Evolutionary conservation across 192 early-diverging fungal species (phyloP).

Genomic region (Backusella morwellensis): DNA sequence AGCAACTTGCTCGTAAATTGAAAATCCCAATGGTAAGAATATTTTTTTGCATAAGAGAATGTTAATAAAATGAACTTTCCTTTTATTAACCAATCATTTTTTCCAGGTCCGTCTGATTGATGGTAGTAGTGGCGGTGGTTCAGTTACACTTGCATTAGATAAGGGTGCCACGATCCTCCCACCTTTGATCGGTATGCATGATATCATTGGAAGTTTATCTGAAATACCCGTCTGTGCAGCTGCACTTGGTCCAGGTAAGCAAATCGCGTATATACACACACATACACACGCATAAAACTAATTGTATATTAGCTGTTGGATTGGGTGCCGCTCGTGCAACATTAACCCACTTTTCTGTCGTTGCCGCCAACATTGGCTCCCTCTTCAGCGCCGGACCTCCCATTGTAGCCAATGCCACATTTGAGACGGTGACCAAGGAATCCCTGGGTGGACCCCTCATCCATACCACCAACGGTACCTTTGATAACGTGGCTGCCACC

Average conservation of each 20-base stretch:
- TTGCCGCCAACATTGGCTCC: conserved; percentile 24
- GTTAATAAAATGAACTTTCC: not conserved
- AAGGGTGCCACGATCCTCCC: conserved; percentile 27
- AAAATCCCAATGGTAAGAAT: conserved; percentile 24
- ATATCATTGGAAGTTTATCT: conserved; percentile 30
- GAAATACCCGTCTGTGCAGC: conserved; percentile 37
- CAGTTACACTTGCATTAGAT: conserved; percentile 23
- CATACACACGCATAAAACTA: not conserved
- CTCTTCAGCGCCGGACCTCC: conserved; percentile 36
- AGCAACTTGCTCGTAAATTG: conserved; percentile 28
- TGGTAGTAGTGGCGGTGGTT: conserved; percentile 38
- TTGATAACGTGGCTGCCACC: conserved; percentile 29
- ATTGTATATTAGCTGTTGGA: conserved; percentile 24
- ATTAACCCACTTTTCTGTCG: conserved; percentile 35
- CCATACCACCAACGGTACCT: conserved; percentile 36
- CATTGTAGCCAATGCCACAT: conserved; percentile 34
- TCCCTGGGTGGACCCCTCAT: conserved; percentile 29
- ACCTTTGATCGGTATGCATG: conserved; percentile 36
- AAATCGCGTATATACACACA: not conserved
- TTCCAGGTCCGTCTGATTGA: conserved; percentile 34
- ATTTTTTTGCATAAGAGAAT: not conserved
- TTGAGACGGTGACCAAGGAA: conserved; percentile 34
- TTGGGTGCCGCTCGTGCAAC: conserved; percentile 37
- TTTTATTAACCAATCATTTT: not conserved
- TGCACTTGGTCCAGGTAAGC: conserved; percentile 31